Conservation (phyloP, 208 protist species). For the Trypanosoma platydactyli region DNA sequence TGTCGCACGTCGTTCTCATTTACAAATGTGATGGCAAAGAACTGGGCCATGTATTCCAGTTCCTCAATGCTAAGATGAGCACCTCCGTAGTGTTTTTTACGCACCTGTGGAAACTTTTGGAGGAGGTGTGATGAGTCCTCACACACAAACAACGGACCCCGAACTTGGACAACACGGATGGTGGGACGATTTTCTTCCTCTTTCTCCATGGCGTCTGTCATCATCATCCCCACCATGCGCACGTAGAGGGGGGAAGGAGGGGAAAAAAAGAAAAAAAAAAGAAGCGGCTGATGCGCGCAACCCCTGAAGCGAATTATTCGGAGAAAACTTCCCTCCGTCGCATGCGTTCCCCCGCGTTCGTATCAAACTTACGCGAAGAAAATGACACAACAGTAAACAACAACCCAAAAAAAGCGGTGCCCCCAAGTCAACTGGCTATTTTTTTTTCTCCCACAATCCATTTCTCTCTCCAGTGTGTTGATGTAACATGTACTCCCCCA, state of each 20-base stretch:
- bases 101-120: slow-evolving; percentile 44
- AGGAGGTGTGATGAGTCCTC: slow-evolving; percentile 16
- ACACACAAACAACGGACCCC: slow-evolving; percentile 29
- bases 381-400: slow-evolving; percentile 2
- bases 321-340: no score
- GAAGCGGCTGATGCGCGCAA: no score
- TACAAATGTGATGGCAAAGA: slow-evolving; percentile 31
- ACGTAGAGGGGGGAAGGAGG: slow-evolving; percentile 1
- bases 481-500: no score
- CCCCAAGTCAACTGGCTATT: not conserved
- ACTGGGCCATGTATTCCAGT: slow-evolving; percentile 38
- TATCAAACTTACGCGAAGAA: no score
- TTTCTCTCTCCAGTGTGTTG: no score
- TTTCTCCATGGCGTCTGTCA: slow-evolving; percentile 4
- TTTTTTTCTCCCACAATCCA: no score
- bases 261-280: slow-evolving; percentile 18
- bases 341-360: no score
- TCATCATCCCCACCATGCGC: not conserved
- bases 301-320: no score
- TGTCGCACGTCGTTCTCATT: slow-evolving; percentile 12
- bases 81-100: slow-evolving; percentile 41
- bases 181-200: not conserved
- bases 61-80: slow-evolving; percentile 51
- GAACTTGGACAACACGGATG: slow-evolving; percentile 13
- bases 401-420: not conserved